Percentiles rank a stretch among this genome's conserved stretches.
These are phyloP conservation scores for Ogataea minuta DNA, from an alignment of 805 yeast species.

Conservation along the genomic window DNA sequence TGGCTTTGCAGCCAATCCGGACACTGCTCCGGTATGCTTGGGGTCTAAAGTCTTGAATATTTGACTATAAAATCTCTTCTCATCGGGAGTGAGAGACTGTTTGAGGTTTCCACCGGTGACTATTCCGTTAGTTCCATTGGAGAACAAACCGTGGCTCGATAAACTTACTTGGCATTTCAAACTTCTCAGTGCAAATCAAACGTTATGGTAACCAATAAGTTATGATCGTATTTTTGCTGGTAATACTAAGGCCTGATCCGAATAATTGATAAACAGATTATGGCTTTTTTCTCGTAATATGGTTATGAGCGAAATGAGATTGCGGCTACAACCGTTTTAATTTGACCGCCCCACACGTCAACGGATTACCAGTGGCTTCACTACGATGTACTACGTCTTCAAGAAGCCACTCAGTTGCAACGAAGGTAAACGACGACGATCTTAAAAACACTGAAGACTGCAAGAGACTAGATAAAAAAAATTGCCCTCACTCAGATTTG, in stretches of 20 bases:
- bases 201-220: too few species aligned
- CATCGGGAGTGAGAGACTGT: conserved; percentile 63
- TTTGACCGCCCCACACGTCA: too few species aligned
- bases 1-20: conserved; percentile 83
- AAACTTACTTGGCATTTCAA: conserved; percentile 18
- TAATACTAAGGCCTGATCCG: conserved; percentile 2
- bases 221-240: background rate
- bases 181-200: background rate
- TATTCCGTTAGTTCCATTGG: conserved; percentile 1
- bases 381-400: too few species aligned
- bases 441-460: too few species aligned
- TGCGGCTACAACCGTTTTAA: background rate
- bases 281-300: background rate
- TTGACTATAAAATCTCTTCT: conserved; percentile 68
- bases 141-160: too few species aligned
- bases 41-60: conserved; percentile 79
- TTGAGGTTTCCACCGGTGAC: conserved; percentile 22
- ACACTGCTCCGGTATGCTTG: conserved; percentile 73
- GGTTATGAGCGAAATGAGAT: conserved; percentile 8
- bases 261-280: conserved; percentile 5
- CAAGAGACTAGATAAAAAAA: too few species aligned
- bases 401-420: too few species aligned
- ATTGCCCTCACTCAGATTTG: conserved; percentile 35
- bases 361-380: too few species aligned
- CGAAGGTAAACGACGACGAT: too few species aligned